phyloP scores from a whole-genome alignment of 768 basidiomycete species.

The Tylopilus balloui region DNA sequence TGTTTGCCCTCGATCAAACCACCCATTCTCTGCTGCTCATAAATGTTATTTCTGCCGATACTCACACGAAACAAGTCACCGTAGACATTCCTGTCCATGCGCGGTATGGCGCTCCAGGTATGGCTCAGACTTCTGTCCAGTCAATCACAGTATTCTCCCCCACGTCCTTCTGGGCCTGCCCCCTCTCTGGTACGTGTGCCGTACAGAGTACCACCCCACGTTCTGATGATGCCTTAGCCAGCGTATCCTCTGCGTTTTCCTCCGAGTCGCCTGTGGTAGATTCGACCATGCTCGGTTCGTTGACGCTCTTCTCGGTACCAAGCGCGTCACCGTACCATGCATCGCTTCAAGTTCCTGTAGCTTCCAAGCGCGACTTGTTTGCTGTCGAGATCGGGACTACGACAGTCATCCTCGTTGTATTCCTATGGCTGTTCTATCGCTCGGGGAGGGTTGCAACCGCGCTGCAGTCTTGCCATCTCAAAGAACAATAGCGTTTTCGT shows the following conservation, averaged over 20 bases:
- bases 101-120: slow-evolving; percentile 36
- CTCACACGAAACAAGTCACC: slow-evolving; percentile 5
- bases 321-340: slow-evolving; percentile 5
- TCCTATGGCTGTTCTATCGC: slow-evolving; percentile 31
- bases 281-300: slow-evolving; percentile 22
- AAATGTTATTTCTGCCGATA: slow-evolving; percentile 16
- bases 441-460: slow-evolving; percentile 24
- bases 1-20: slow-evolving; percentile 30
- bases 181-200: slow-evolving; percentile 19
- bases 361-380: slow-evolving; percentile 27
- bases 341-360: slow-evolving; percentile 32
- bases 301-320: slow-evolving; percentile 16
- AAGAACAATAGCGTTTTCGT: slow-evolving; percentile 20
- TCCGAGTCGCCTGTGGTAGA: slow-evolving; percentile 14
- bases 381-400: slow-evolving; percentile 37
- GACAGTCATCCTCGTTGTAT: slow-evolving; percentile 29
- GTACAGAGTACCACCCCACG: background rate
- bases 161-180: slow-evolving; percentile 32
- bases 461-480: slow-evolving; percentile 20
- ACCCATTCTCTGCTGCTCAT: slow-evolving; percentile 32
- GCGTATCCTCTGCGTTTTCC: slow-evolving; percentile 7
- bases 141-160: slow-evolving; percentile 26
- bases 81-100: slow-evolving; percentile 42
- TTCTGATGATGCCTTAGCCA: slow-evolving; percentile 12
- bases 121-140: slow-evolving; percentile 10